These are phyloP conservation scores for Citrus unshiu DNA, from an alignment of 345 rosid genomes.

Conservation along the genomic window DNA sequence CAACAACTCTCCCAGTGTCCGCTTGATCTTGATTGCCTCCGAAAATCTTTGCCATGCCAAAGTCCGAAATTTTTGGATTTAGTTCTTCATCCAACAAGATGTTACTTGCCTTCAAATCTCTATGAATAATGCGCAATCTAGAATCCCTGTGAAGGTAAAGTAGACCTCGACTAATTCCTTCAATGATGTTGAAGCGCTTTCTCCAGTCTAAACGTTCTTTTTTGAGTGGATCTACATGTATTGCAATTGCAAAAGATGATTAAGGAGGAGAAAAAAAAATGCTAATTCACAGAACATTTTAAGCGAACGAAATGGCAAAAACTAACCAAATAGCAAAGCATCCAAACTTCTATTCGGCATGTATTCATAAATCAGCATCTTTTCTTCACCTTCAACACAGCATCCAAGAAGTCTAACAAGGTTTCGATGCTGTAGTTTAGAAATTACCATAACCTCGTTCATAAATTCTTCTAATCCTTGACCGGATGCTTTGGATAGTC, in stretches of 20 bases:
- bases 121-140: constrained; percentile 14
- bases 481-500: constrained; percentile 48
- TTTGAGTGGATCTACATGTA: constrained; percentile 10
- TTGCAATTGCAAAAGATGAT: not conserved
- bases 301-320: not conserved
- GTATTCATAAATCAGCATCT: constrained; percentile 32
- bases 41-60: not conserved
- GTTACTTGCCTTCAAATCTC: constrained; percentile 36
- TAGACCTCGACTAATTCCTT: not conserved
- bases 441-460: constrained; percentile 40
- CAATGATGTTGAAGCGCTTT: not conserved
- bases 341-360: constrained; percentile 39
- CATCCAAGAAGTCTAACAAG: constrained; percentile 33
- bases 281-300: not conserved
- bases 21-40: constrained; percentile 18
- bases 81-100: constrained; percentile 25
- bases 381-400: constrained; percentile 31
- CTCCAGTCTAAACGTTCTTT: not conserved
- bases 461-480: constrained; percentile 59
- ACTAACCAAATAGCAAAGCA: constrained; percentile 34
- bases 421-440: constrained; percentile 38
- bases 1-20: constrained; percentile 25
- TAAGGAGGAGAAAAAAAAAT: not conserved
- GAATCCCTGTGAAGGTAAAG: not conserved
- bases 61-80: constrained; percentile 12